Conservation (phyloP, 306 rosid genomes). For the Arachis hypogaea region DNA sequence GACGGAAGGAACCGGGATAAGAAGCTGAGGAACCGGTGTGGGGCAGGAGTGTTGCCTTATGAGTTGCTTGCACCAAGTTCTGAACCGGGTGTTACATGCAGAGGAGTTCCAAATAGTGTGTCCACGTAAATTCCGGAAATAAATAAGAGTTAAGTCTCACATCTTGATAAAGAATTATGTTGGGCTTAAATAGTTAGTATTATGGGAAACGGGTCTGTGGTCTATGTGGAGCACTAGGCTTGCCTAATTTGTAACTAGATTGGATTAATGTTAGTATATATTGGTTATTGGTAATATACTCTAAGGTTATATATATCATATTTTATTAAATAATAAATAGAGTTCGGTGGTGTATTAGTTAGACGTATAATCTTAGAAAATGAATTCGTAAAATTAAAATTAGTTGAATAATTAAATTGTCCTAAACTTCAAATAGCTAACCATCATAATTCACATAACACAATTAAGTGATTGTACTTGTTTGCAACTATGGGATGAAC, state of each 20-base stretch:
- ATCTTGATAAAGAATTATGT: conserved; percentile 15
- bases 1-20: conserved; percentile 64
- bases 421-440: too few species aligned
- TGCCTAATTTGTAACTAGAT: conserved; percentile 32
- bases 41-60: conserved; percentile 92
- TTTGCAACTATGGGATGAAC: too few species aligned
- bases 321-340: conserved; percentile 2
- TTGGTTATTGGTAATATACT: conserved; percentile 16
- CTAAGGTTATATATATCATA: conserved; percentile 15
- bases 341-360: not conserved
- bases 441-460: too few species aligned
- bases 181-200: conserved; percentile 16
- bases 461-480: too few species aligned
- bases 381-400: too few species aligned
- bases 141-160: conserved; percentile 32
- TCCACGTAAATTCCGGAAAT: conserved; percentile 53
- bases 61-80: conserved; percentile 94
- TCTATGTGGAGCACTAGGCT: not conserved
- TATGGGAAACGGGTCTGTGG: conserved; percentile 6
- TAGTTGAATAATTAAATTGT: too few species aligned
- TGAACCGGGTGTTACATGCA: conserved; percentile 88
- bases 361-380: too few species aligned
- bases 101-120: conserved; percentile 96
- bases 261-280: not conserved
- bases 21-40: conserved; percentile 71